These are phyloP conservation scores for Tetrahymena thermophila DNA, from an alignment of 73 alveolate genomes.

Conservation along the genomic window DNA sequence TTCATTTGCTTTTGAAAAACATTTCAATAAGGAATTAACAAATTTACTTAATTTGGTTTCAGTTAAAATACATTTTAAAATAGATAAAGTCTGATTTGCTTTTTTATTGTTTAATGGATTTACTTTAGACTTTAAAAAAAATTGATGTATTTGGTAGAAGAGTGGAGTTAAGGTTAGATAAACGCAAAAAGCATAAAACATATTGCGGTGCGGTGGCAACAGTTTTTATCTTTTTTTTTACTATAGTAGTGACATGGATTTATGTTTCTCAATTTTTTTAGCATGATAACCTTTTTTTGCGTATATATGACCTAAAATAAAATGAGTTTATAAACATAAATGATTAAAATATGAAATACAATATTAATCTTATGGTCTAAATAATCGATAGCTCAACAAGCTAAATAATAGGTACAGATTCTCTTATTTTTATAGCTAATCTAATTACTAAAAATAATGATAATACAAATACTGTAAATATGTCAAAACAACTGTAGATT, in stretches of 20 bases:
- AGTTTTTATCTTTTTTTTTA: not conserved
- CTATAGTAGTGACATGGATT: not conserved
- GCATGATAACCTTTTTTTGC: not conserved
- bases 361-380: not conserved
- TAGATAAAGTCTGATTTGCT: not conserved
- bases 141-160: not conserved
- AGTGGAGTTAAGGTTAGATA: not conserved
- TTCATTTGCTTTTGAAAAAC: too few species aligned
- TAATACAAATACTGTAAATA: not conserved
- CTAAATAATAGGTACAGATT: not conserved
- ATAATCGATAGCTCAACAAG: not conserved
- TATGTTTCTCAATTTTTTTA: not conserved
- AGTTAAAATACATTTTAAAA: too few species aligned
- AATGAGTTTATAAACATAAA: not conserved
- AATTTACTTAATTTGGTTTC: not conserved
- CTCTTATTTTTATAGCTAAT: not conserved
- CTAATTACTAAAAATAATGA: not conserved
- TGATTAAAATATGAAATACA: not conserved
- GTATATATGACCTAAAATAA: not conserved
- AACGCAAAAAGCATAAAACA: not conserved
- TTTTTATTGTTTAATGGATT: not conserved
- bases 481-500: not conserved
- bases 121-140: not conserved
- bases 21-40: not conserved
- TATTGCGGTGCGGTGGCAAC: not conserved